These are phyloP conservation scores for Alternaria postmessia DNA, from an alignment of 2,329 filamentous ascomycete genomes.

Conservation along the genomic window DNA sequence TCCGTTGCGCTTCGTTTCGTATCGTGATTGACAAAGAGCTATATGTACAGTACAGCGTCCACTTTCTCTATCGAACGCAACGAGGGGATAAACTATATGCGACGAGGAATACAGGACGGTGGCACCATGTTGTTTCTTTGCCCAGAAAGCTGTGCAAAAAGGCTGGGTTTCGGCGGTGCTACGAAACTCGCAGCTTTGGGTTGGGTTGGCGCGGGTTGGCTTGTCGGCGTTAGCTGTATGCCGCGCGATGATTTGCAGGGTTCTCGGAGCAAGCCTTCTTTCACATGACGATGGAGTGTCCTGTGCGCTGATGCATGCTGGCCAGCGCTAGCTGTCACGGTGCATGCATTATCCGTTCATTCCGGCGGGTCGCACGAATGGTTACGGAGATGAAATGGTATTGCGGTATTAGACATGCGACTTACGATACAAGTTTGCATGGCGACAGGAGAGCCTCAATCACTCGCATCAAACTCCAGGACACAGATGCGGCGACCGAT, in stretches of 20 bases:
- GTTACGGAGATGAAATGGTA: not conserved
- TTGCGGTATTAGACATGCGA: no score
- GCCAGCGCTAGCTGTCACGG: constrained; percentile 24
- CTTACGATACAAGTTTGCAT: not conserved
- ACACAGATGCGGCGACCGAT: not conserved
- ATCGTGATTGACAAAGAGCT: not conserved
- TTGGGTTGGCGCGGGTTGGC: not conserved
- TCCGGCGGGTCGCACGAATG: not conserved
- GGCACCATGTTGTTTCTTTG: constrained; percentile 3
- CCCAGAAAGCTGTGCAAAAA: not conserved
- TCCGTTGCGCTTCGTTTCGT: not conserved
- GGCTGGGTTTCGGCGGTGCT: constrained; percentile 1
- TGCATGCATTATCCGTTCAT: constrained; percentile 16
- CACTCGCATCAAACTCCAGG: not conserved
- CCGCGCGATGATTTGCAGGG: constrained; percentile 29
- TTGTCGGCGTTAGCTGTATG: constrained; percentile 1
- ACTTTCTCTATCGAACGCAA: no score
- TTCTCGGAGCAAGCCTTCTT: constrained; percentile 13
- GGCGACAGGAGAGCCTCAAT: no score
- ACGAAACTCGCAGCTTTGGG: not conserved
- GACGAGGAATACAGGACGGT: not conserved
- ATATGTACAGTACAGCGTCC: not conserved
- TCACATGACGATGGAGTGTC: constrained; percentile 29
- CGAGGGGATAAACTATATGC: not conserved
- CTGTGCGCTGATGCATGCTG: constrained; percentile 15